Conservation (phyloP, 169 alveolate species). For the Cryptosporidium xiaoi region DNA sequence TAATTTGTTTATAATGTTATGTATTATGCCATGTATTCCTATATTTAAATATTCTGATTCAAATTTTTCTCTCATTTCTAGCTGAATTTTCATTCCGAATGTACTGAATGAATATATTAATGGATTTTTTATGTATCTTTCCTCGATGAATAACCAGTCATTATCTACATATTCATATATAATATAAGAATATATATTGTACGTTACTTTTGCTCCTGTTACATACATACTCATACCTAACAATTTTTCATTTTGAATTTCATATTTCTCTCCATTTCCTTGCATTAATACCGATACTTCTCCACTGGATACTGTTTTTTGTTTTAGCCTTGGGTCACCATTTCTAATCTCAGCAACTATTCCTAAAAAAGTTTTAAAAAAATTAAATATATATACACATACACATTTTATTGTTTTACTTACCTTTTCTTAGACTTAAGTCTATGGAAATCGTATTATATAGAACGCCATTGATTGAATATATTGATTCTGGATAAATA, state of each 20-base stretch:
- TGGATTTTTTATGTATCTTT: slow-evolving; percentile 48
- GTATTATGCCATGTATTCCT: slow-evolving; percentile 61
- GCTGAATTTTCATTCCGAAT: slow-evolving; percentile 54
- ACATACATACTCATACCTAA: slow-evolving; percentile 16
- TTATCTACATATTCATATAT: slow-evolving; percentile 23
- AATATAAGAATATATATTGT: slow-evolving; percentile 20
- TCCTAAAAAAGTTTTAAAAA: slow-evolving; percentile 18
- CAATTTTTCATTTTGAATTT: not conserved
- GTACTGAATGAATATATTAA: slow-evolving; percentile 51
- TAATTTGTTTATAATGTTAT: slow-evolving; percentile 35
- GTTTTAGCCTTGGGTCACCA: slow-evolving; percentile 36
- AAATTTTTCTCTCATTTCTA: slow-evolving; percentile 10
- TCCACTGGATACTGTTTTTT: slow-evolving; percentile 56
- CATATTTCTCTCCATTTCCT: slow-evolving; percentile 53
- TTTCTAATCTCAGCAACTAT: slow-evolving; percentile 4
- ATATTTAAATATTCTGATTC: slow-evolving; percentile 19
- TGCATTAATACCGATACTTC: slow-evolving; percentile 53
- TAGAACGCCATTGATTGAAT: slow-evolving; percentile 50
- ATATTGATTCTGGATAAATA: slow-evolving; percentile 56
- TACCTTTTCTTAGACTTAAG: slow-evolving; percentile 39
- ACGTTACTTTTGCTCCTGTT: slow-evolving; percentile 57
- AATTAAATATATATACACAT: not conserved
- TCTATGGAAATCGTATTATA: slow-evolving; percentile 24
- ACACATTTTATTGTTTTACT: not conserved
- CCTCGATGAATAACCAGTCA: slow-evolving; percentile 59